Base-by-base conservation (phyloP, 371 early-diverging fungal species). In the Mortierella sp. region DNA sequence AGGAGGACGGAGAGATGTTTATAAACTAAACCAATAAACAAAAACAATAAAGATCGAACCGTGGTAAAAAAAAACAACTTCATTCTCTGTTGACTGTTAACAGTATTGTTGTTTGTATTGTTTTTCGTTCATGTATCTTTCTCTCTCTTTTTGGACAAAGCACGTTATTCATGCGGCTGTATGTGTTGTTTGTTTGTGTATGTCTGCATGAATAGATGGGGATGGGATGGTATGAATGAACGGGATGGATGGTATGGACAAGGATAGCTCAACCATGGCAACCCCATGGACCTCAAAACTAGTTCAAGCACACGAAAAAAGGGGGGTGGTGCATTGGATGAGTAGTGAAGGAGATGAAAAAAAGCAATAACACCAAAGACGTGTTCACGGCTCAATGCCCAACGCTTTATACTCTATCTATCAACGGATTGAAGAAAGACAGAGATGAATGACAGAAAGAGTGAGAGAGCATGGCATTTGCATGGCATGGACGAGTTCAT, bases 111-210 rank as follows among this genome's bases (percentile, higher is more conserved):
- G 11, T 56, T 21, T 32, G 35, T 14, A 29, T 60, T 60, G 60
- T 60, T 55, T 55, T 12, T 3, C 12, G 11, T 56, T 56, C 29
- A n/a, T 21, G 58, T 56, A 56, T 27, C 58, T 27, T 2, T 56
- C 24, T n/a, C 7, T n/a, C 5, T 4, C 3, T 41, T 10, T 41
- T 21, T 51, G 51, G 18, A 41, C 43, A 38, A 18, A 68, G 68
- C 68, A 68, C 41, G 68, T 68, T 68, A 68, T 68, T 68, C 68
- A 68, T 68, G 68, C 41, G 68, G 24, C 24, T 38, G 68, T 10
- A 32, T 60, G 32, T 60, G 35, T 35, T 60, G 32, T 60, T 60
- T 27, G 18, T 32, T 24, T 51, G 16, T 21, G 43, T 51, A 51
- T 51, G 21, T 51, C 24, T 24, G 68, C 68, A 68, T 68, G 68